These are phyloP conservation scores for Ophiosphaerella korrae DNA, from an alignment of 2,329 filamentous ascomycete genomes.

Conservation along the genomic window DNA sequence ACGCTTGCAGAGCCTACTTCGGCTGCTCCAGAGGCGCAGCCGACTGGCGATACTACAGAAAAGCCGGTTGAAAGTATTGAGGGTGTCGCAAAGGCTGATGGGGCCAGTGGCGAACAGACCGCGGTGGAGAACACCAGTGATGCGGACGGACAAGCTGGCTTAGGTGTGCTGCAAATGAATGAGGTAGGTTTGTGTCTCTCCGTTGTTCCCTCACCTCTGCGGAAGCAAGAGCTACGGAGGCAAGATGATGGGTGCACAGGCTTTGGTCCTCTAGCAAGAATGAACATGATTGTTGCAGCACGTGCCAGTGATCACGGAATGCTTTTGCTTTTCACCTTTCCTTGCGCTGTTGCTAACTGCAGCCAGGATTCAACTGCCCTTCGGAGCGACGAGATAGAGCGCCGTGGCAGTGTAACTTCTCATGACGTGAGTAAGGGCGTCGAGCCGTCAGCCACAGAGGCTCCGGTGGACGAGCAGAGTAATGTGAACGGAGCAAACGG, in stretches of 20 bases:
- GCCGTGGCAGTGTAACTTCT: slow-evolving; percentile 21
- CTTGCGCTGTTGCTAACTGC: slow-evolving; percentile 19
- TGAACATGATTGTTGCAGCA: slow-evolving; percentile 25
- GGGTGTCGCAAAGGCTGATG: slow-evolving; percentile 18
- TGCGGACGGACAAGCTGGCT: slow-evolving; percentile 19
- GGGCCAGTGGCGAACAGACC: slow-evolving; percentile 11
- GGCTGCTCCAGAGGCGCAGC: slow-evolving; percentile 26
- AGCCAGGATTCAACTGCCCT: slow-evolving; percentile 19
- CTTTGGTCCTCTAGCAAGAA: slow-evolving; percentile 16
- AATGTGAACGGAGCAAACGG: slow-evolving; percentile 20
- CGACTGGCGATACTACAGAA: slow-evolving; percentile 25
- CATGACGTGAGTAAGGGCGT: slow-evolving; percentile 21
- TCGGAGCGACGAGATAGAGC: slow-evolving; percentile 15
- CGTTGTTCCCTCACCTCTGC: slow-evolving; percentile 1
- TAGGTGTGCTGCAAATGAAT: slow-evolving; percentile 22
- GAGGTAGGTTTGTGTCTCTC: slow-evolving; percentile 30
- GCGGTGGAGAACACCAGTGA: slow-evolving; percentile 17
- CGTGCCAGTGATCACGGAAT: slow-evolving; percentile 25
- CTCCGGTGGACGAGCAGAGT: slow-evolving; percentile 22
- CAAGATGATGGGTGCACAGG: slow-evolving; percentile 4
- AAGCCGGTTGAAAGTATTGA: slow-evolving; percentile 39
- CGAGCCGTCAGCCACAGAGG: slow-evolving; percentile 24
- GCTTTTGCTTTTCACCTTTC: slow-evolving; percentile 9
- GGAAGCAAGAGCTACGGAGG: slow-evolving; percentile 5
- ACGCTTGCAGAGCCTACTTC: slow-evolving; percentile 27